Percentiles rank a stretch among this genome's conserved stretches.
Evolutionary conservation across 2,329 filamentous ascomycete species (phyloP).

Genomic region (Verticillium alfalfae): DNA sequence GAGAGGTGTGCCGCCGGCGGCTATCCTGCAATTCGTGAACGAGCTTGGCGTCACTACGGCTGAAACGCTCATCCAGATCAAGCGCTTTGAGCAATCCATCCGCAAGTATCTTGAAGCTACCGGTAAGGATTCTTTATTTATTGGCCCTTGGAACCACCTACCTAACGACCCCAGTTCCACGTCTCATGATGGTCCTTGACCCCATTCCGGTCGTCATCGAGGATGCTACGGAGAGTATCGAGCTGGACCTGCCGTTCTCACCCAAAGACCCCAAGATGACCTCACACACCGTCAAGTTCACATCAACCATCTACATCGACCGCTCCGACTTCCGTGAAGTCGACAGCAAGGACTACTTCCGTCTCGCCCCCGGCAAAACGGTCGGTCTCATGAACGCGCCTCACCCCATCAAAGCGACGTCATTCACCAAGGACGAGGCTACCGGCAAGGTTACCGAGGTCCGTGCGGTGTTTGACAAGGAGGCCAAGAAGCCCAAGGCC

Average conservation of each 20-base stretch:
- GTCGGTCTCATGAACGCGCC: slow-evolving; percentile 71
- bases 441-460: slow-evolving; percentile 64
- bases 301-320: slow-evolving; percentile 80
- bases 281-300: slow-evolving; percentile 57
- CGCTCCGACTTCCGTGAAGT: slow-evolving; percentile 72
- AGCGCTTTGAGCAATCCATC: slow-evolving; percentile 79
- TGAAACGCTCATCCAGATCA: slow-evolving; percentile 71
- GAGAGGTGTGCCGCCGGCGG: slow-evolving; percentile 80
- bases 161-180: slow-evolving; percentile 51
- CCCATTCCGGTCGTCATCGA: slow-evolving; percentile 80
- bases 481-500: slow-evolving; percentile 69
- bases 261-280: slow-evolving; percentile 71
- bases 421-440: slow-evolving; percentile 61
- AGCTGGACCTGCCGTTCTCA: slow-evolving; percentile 66
- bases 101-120: slow-evolving; percentile 82
- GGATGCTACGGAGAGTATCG: slow-evolving; percentile 64
- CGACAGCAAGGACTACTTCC: slow-evolving; percentile 73
- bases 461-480: slow-evolving; percentile 59
- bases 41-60: slow-evolving; percentile 87
- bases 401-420: slow-evolving; percentile 64
- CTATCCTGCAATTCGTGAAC: slow-evolving; percentile 83
- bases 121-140: neutral
- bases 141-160: neutral
- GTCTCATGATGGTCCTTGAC: slow-evolving; percentile 84
- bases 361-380: slow-evolving; percentile 69